These are phyloP conservation scores for Ephemerocybe angulata DNA, from an alignment of 768 basidiomycete species.

Conservation along the genomic window DNA sequence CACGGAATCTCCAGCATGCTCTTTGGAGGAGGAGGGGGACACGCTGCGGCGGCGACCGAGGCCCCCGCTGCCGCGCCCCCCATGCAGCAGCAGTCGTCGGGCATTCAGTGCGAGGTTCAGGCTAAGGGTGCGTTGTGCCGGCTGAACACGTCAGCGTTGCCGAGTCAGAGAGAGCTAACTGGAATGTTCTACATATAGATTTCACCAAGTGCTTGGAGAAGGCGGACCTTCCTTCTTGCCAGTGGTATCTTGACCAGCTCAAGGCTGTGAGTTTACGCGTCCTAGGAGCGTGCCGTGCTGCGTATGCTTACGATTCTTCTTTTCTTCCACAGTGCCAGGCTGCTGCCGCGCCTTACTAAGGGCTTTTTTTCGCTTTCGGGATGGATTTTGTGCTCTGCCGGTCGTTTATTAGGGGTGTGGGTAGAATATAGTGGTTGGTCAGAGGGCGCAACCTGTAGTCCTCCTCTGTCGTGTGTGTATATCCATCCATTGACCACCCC, in stretches of 20 bases:
- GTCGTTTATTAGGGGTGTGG: no score
- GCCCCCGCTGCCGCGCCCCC: slow-evolving; percentile 43
- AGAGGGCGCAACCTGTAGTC: background rate
- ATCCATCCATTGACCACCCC: slow-evolving; percentile 3
- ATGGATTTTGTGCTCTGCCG: background rate
- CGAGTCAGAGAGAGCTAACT: slow-evolving; percentile 3
- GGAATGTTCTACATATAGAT: slow-evolving; percentile 43
- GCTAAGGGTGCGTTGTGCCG: slow-evolving; percentile 66
- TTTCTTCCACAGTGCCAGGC: slow-evolving; percentile 76
- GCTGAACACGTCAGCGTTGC: background rate
- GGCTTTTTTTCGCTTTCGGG: background rate
- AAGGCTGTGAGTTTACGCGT: slow-evolving; percentile 62
- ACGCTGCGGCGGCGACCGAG: slow-evolving; percentile 41
- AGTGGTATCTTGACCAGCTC: slow-evolving; percentile 84
- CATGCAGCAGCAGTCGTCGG: slow-evolving; percentile 43
- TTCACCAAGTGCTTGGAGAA: slow-evolving; percentile 85
- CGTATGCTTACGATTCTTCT: slow-evolving; percentile 11
- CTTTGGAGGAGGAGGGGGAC: slow-evolving; percentile 64
- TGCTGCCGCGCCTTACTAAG: slow-evolving; percentile 50
- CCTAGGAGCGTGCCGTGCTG: background rate
- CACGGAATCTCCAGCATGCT: slow-evolving; percentile 90
- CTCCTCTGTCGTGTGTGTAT: slow-evolving; percentile 2
- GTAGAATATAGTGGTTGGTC: background rate
- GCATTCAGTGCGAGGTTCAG: slow-evolving; percentile 66
- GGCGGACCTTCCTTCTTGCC: slow-evolving; percentile 73